Percentiles rank a stretch among this genome's conserved stretches.
phyloP scores from a whole-genome alignment of 2,329 filamentous ascomycete species.

The Dactylellina drechsleri region DNA sequence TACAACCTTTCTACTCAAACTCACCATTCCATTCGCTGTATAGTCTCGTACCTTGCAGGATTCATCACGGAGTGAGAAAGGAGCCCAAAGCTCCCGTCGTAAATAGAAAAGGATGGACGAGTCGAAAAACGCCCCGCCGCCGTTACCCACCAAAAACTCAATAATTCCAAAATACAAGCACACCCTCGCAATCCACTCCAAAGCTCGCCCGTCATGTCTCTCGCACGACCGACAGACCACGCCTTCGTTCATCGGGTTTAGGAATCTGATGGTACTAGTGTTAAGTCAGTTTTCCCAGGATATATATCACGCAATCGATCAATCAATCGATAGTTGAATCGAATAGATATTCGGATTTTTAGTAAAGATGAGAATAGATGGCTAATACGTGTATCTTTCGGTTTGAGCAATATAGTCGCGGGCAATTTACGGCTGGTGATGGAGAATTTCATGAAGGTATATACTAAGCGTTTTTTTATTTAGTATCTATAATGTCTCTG shows the following conservation, averaged over 20 bases:
- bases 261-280: slow-evolving; percentile 95
- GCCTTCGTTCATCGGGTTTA: slow-evolving; percentile 90
- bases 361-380: slow-evolving; percentile 29
- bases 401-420: slow-evolving; percentile 71
- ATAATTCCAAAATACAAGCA: slow-evolving; percentile 82
- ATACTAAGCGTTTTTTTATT: slow-evolving; percentile 23
- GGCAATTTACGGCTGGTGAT: slow-evolving; percentile 94
- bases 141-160: slow-evolving; percentile 60
- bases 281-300: slow-evolving; percentile 69
- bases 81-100: too few relatives aligned
- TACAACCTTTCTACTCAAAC: neutral
- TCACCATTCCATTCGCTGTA: neutral
- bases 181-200: slow-evolving; percentile 84
- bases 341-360: neutral
- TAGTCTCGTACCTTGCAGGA: neutral
- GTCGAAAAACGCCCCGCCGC: slow-evolving; percentile 58
- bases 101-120: slow-evolving; percentile 23
- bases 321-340: neutral
- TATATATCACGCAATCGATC: neutral
- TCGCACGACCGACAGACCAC: slow-evolving; percentile 80
- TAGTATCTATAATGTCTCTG: too few relatives aligned
- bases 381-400: slow-evolving; percentile 6
- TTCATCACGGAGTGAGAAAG: neutral
- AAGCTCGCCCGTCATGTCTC: slow-evolving; percentile 78
- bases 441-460: slow-evolving; percentile 92